Percentiles rank a stretch among this genome's conserved stretches.
Conservation (phyloP, 306 rosid genomes). For the Citrullus colocynthis region DNA sequence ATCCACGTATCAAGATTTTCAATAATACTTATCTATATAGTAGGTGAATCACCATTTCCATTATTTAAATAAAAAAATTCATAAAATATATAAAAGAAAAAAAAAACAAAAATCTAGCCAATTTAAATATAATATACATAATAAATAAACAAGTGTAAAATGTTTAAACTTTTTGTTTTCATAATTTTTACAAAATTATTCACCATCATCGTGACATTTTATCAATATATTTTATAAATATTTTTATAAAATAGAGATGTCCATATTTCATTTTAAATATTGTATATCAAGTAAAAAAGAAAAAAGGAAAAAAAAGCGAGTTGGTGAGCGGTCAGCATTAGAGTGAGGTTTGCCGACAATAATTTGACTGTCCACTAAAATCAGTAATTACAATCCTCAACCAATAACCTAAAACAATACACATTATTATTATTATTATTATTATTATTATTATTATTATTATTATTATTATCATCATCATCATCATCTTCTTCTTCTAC, state of each 20-base stretch:
- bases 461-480: background rate
- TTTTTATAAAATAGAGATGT: too few relatives aligned
- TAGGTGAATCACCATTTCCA: too few relatives aligned
- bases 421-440: background rate
- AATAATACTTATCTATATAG: too few relatives aligned
- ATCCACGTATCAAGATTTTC: too few relatives aligned
- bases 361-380: conserved; percentile 33
- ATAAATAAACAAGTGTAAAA: too few relatives aligned
- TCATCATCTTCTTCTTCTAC: background rate
- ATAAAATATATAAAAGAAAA: background rate
- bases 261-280: too few relatives aligned
- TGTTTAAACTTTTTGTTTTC: too few relatives aligned
- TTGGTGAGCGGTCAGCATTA: conserved; percentile 47
- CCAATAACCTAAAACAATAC: conserved; percentile 12
- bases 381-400: conserved; percentile 26
- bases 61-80: background rate
- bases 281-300: background rate
- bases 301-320: background rate
- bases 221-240: too few relatives aligned
- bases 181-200: too few relatives aligned
- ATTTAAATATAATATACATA: too few relatives aligned
- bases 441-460: background rate
- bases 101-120: too few relatives aligned
- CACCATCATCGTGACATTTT: too few relatives aligned
- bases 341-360: conserved; percentile 48